Evolutionary conservation across 768 basidiomycete genomes (phyloP).

Genomic region (Mycena rosella): DNA sequence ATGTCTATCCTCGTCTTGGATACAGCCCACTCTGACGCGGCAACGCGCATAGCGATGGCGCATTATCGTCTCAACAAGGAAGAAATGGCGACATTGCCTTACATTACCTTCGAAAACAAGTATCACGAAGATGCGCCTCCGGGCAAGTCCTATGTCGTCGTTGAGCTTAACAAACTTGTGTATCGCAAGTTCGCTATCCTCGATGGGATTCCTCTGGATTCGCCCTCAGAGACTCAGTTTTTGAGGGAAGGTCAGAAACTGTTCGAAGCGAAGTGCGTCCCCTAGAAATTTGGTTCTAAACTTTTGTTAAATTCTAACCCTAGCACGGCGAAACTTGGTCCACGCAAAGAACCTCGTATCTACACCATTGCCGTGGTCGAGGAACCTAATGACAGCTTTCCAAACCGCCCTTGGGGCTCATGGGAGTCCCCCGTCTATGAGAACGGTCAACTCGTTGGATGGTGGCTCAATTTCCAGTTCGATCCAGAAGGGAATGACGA

Average conservation of each 20-base stretch:
- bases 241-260: not conserved
- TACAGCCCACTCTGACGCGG: not conserved
- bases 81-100: conserved; percentile 13
- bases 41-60: conserved; percentile 3
- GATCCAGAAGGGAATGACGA: conserved; percentile 1
- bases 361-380: not conserved
- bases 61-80: not conserved
- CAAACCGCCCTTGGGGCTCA: not conserved
- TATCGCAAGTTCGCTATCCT: conserved; percentile 16
- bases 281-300: not conserved
- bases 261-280: not conserved
- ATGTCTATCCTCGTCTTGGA: not conserved
- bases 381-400: not conserved
- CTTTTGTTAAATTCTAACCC: not conserved
- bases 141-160: not conserved
- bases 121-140: not conserved
- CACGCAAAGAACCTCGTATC: not conserved
- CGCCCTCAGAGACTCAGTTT: not conserved
- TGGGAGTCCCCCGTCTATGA: conserved; percentile 8
- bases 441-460: not conserved
- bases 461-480: conserved; percentile 4
- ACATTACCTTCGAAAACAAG: conserved; percentile 2
- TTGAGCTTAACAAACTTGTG: not conserved
- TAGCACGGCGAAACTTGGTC: conserved; percentile 1
- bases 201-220: not conserved